Percentiles rank a stretch among this genome's conserved stretches.
Evolutionary conservation across 164 flowering plant species (phyloP).

Genomic region (Annona cherimola): DNA sequence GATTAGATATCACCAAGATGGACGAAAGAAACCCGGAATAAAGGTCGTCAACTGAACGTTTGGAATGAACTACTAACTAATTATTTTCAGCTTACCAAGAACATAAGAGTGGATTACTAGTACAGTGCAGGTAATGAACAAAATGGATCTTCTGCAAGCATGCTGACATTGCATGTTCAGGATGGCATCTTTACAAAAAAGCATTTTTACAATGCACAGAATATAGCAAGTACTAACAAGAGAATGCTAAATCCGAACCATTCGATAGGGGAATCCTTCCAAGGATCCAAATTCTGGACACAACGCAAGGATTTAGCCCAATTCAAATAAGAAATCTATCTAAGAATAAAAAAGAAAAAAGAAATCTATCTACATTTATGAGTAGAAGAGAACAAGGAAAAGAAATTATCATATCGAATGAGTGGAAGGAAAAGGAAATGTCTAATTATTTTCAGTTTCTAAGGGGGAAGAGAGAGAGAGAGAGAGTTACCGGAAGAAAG

Average conservation of each 20-base stretch:
- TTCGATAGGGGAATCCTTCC: neutral
- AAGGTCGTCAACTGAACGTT: too few relatives aligned
- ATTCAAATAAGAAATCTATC: neutral
- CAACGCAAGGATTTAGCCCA: neutral
- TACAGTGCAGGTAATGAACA: neutral
- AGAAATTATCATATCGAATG: too few relatives aligned
- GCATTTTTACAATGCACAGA: neutral
- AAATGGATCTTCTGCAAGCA: neutral
- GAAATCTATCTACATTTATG: neutral
- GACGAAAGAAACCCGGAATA: neutral
- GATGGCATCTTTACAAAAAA: neutral
- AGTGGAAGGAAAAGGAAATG: too few relatives aligned
- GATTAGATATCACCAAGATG: neutral
- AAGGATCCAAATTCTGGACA: neutral
- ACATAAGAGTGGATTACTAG: neutral
- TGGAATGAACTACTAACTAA: too few relatives aligned
- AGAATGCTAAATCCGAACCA: neutral
- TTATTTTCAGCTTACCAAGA: too few relatives aligned
- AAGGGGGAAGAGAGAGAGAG: neutral
- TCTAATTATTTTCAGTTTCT: too few relatives aligned
- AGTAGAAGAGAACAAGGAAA: too few relatives aligned
- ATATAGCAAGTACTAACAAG: neutral
- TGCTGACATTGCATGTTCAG: too few relatives aligned
- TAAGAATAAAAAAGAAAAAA: neutral
- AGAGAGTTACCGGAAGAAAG: slow-evolving; percentile 14